Base-by-base conservation (phyloP, 2,329 filamentous ascomycete genomes). In the Microcera coccophila region DNA sequence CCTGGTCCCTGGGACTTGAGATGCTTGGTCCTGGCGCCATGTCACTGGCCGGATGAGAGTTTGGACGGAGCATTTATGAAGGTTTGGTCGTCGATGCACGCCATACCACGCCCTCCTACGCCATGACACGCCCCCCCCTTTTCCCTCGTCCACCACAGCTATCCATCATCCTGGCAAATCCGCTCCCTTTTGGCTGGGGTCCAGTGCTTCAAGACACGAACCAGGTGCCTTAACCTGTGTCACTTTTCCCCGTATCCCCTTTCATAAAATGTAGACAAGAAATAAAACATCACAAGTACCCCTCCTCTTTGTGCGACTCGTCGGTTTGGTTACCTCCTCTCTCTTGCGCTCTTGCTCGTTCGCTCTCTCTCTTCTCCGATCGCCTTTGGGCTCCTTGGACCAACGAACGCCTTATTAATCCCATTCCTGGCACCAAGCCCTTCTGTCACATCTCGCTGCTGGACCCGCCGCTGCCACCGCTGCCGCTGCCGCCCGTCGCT, bases 191-290 rank as follows among this genome's bases (percentile, higher is more conserved):
- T 52, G 55, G 55, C 39, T 47, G 45, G 46, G 53, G 50, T 54
- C 55, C 53, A 55, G 55, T 57, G 55, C 55, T 57, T 58, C 55
- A 58, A 58, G 55, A 57, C 57, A 58, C 55, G 55, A 54, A 55
- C 53, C 52, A 47, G 55, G 52, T 48, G 55, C 47, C 50, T 49
- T 58, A 50, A 48, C 42, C n/a, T 58, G 55, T 58, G 55, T 57
- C 55, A 57, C 53, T 58, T 55, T 55, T 54, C 55, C 50, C 55
- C 55, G 55, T 58, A 47, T 55, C 50, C 55, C 55, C 55, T 55
- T 58, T 58, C 55, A 58, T 58, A 57, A 58, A 58, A 55, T 57
- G 57, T 42, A 57, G 52, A 45, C 50, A 58, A 42, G 53, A 57
- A 58, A 58, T 58, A 58, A 58, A 58, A 58, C 52, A 58, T 58